phyloP scores from a whole-genome alignment of 371 early-diverging fungal species.

The Dinochytrium kinnereticum region DNA sequence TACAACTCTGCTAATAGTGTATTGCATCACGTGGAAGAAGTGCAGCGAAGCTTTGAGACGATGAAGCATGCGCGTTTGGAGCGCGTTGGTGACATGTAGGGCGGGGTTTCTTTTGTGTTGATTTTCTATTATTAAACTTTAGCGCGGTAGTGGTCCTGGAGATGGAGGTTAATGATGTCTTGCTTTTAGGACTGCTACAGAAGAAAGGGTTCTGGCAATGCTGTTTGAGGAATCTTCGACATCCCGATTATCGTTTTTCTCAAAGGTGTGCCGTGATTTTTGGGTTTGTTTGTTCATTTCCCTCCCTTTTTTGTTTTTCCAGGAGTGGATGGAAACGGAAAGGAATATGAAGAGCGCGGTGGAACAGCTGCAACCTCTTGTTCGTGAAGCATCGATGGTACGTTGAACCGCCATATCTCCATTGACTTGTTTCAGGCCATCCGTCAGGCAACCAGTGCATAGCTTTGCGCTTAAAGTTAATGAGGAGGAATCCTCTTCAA shows the following conservation, averaged over 20 bases:
- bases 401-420: background rate
- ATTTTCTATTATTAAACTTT: too few relatives aligned
- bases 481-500: background rate
- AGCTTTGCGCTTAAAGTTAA: background rate
- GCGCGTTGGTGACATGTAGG: too few relatives aligned
- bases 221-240: background rate
- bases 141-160: too few relatives aligned
- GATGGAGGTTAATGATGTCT: too few relatives aligned
- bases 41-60: background rate
- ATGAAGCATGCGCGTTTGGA: background rate
- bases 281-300: background rate
- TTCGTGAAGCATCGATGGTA: background rate
- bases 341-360: background rate
- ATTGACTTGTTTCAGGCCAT: background rate
- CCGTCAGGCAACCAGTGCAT: background rate
- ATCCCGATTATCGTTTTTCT: background rate
- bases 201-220: background rate
- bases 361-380: background rate
- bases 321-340: conserved; percentile 5
- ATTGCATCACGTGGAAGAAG: background rate
- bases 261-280: background rate
- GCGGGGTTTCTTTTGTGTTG: too few relatives aligned
- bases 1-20: background rate
- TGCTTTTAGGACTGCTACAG: too few relatives aligned
- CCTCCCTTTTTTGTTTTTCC: background rate